Base-by-base conservation (phyloP, 2,329 filamentous ascomycete species). In the Diaporthe humulicola region DNA sequence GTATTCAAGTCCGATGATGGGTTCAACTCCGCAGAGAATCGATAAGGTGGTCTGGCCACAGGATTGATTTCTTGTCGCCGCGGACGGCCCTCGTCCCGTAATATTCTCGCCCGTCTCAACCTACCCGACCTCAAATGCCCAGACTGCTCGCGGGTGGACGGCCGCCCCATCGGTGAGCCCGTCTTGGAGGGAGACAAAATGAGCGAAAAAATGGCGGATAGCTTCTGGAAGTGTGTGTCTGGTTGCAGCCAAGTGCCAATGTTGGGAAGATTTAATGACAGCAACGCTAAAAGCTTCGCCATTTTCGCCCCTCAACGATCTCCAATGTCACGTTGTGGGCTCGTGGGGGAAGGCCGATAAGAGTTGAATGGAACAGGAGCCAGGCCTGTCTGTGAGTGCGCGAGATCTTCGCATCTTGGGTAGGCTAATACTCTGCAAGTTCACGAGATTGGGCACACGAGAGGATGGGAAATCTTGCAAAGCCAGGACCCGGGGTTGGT, bases 251-350 rank as follows among this genome's bases (percentile, higher is more conserved):
- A 64, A 54, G 45, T 45, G 70, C 70, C 45, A 56, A 42, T 64
- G 57, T 56, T 73, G 72, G 72, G 54, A 70, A 70, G 40, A 57
- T 52, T 69, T 70, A 74, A 70, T 74, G 72, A 70, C 52, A 70
- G 72, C 45, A 52, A 45, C 61, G 54, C 54, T 52, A 40, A 70
- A 52, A 60, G 36, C 61, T 45, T 74, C 40, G 54, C 64, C 61
- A 30, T 74, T 74, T 61, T 61, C 45, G 64, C 64, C 60, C 61
- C 64, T 74, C 72, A 70, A 70, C 64, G 30, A 58, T 61, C 40
- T 48, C 22, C 42, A 42, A 70, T 61, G 61, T 61, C 54, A 70
- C 72, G 40, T 58, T 25, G 38, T 45, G 45, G 22, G 22, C n/a
- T 57, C 30, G 50, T 60, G 54, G 61, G 25, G 52, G 58, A 36